Conservation (phyloP, 2,329 filamentous ascomycete species). For the Stagonosporopsis rhizophila region DNA sequence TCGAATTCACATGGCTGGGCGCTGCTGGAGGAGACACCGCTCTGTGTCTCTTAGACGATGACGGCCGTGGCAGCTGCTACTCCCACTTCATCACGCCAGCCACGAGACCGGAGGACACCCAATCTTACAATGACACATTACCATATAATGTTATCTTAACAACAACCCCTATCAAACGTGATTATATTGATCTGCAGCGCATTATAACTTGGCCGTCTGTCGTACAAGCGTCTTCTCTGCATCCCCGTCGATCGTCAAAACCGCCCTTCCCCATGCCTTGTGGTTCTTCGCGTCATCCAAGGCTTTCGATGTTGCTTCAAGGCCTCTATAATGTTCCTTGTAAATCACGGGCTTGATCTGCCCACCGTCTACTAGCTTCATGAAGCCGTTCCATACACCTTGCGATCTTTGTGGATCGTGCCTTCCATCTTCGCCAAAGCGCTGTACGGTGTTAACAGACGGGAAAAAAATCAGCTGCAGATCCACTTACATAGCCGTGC, state of each 20-base stretch:
- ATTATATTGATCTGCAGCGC: neutral
- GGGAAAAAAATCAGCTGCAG: neutral
- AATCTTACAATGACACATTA: neutral
- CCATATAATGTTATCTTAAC: neutral
- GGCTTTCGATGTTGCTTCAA: conserved; percentile 59
- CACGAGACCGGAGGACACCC: neutral
- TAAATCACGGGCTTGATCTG: conserved; percentile 61
- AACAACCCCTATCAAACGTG: neutral
- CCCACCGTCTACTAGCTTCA: conserved; percentile 56
- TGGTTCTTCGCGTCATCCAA: conserved; percentile 59
- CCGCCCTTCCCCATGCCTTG: conserved; percentile 64
- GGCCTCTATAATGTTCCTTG: conserved; percentile 56
- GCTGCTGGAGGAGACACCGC: neutral
- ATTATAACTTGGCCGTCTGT: conserved; percentile 21
- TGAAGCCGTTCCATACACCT: conserved; percentile 61
- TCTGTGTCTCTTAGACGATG: neutral
- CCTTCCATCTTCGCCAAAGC: conserved; percentile 64
- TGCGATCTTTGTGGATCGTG: conserved; percentile 57
- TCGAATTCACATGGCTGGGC: conserved; percentile 10
- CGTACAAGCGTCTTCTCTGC: conserved; percentile 18
- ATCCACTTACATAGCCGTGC: conserved; percentile 32
- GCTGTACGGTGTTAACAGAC: conserved; percentile 39
- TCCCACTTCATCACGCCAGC: neutral
- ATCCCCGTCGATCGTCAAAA: conserved; percentile 54
- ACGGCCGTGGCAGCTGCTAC: neutral